Evolutionary conservation across 2,329 filamentous ascomycete species (phyloP).

Genomic region (Coniosporium tulheliwenetii): DNA sequence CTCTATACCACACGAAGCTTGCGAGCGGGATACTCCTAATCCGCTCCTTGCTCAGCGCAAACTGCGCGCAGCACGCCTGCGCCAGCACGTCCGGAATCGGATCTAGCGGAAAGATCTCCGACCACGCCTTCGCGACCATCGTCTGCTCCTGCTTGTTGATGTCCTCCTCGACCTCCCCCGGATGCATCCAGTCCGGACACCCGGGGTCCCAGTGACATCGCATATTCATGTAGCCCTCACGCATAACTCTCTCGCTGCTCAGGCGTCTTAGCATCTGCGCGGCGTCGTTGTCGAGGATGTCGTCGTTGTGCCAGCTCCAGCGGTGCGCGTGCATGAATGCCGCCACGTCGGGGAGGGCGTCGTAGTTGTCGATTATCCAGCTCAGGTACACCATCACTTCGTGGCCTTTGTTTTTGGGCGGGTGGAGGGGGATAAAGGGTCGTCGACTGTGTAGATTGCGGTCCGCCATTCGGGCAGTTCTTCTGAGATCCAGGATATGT

Average conservation of each 20-base stretch:
- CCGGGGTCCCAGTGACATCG: conserved; percentile 38
- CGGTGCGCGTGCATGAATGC: conserved; percentile 49
- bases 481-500: conserved; percentile 37
- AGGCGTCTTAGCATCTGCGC: conserved; percentile 28
- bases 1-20: conserved; percentile 40
- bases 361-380: conserved; percentile 47
- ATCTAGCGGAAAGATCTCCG: conserved; percentile 31
- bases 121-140: conserved; percentile 28
- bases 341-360: conserved; percentile 39
- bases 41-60: conserved; percentile 42
- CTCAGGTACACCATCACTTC: conserved; percentile 48
- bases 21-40: conserved; percentile 37
- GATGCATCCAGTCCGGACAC: conserved; percentile 39
- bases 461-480: conserved; percentile 32
- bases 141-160: conserved; percentile 27
- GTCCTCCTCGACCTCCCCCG: conserved; percentile 22
- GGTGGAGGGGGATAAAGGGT: conserved; percentile 30
- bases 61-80: conserved; percentile 49
- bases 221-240: conserved; percentile 39
- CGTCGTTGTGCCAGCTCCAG: conserved; percentile 42
- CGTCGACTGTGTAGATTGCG: conserved; percentile 37
- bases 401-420: conserved; percentile 43
- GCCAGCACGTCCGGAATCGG: conserved; percentile 34
- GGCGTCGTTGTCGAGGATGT: conserved; percentile 27
- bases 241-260: conserved; percentile 27